Evolutionary conservation across 2,329 filamentous ascomycete species (phyloP).

Genomic region (Corinectria fuckeliana): DNA sequence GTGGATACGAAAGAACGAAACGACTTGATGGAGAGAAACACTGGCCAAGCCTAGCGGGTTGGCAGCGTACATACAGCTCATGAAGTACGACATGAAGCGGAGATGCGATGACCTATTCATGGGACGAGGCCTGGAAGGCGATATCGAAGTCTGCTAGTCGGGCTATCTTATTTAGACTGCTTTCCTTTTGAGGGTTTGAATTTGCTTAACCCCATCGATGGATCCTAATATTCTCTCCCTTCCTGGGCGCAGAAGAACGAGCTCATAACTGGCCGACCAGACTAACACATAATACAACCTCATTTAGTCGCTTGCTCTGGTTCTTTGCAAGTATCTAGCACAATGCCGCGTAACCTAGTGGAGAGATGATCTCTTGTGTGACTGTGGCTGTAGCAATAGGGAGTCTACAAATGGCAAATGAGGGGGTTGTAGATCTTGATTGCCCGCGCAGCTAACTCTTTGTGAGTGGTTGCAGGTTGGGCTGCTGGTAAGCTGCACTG

Average conservation of each 20-base stretch:
- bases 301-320: neutral
- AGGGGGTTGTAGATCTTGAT: neutral
- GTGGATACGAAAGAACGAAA: neutral
- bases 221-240: neutral
- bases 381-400: neutral
- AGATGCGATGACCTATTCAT: neutral
- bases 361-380: neutral
- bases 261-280: neutral
- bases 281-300: neutral
- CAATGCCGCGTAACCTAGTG: neutral
- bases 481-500: neutral
- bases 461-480: neutral
- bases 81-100: neutral
- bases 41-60: neutral
- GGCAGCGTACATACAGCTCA: neutral
- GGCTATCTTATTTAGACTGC: conserved; percentile 8
- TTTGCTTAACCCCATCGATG: neutral
- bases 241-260: neutral
- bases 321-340: neutral
- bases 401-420: neutral
- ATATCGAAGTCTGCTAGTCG: conserved; percentile 21
- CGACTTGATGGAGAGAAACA: neutral
- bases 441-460: neutral
- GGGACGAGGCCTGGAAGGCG: conserved; percentile 1
- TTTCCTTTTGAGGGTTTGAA: neutral